Evolutionary conservation across 2,329 filamentous ascomycete species (phyloP).

Genomic region (Cladophialophora immunda): DNA sequence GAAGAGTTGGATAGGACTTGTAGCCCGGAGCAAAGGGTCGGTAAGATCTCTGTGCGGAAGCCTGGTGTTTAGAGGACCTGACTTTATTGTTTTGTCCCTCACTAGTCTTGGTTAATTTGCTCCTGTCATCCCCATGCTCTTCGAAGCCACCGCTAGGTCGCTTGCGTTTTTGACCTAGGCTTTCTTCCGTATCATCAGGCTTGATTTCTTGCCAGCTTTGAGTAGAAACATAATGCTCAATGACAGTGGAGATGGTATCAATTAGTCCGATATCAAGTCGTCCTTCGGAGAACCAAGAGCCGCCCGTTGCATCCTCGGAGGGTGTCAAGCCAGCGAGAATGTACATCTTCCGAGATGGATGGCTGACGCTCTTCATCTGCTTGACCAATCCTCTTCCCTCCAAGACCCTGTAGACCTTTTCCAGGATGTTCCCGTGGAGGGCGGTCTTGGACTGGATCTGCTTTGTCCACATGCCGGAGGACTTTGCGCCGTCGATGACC

Average conservation of each 20-base stretch:
- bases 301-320: slow-evolving; percentile 88
- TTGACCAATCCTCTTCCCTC: slow-evolving; percentile 84
- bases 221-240: slow-evolving; percentile 76
- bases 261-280: slow-evolving; percentile 91
- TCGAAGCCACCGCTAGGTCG: slow-evolving; percentile 45
- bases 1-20: slow-evolving; percentile 79
- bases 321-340: slow-evolving; percentile 87
- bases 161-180: slow-evolving; percentile 49
- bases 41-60: slow-evolving; percentile 43
- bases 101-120: slow-evolving; percentile 31
- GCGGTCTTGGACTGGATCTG: slow-evolving; percentile 81
- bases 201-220: slow-evolving; percentile 69
- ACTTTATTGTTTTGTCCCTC: slow-evolving; percentile 32
- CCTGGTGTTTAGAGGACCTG: slow-evolving; percentile 45
- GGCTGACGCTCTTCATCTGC: slow-evolving; percentile 89
- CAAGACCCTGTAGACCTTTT: slow-evolving; percentile 82
- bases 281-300: slow-evolving; percentile 92
- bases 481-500: slow-evolving; percentile 84
- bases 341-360: slow-evolving; percentile 92
- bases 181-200: slow-evolving; percentile 35
- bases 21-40: slow-evolving; percentile 71
- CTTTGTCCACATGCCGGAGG: slow-evolving; percentile 90
- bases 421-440: slow-evolving; percentile 83
- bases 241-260: slow-evolving; percentile 65
- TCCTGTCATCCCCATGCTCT: slow-evolving; percentile 33